Evolutionary conservation across 495 filamentous ascomycete species (phyloP).

Genomic region (Cercophora newfieldiana): DNA sequence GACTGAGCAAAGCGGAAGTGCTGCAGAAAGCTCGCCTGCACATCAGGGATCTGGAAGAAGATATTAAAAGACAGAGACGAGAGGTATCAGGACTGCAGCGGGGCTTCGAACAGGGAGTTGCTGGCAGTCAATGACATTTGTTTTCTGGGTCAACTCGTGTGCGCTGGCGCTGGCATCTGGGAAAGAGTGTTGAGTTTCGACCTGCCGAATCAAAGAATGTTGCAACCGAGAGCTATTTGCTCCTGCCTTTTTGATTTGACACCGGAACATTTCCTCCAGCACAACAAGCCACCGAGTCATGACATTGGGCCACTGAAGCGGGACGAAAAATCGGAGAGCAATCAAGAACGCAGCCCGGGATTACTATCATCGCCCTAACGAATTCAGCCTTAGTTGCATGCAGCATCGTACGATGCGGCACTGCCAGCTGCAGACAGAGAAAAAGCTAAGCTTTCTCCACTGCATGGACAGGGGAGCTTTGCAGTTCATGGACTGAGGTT

Average conservation of each 20-base stretch:
- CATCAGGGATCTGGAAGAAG: constrained; percentile 11
- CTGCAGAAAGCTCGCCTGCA: constrained; percentile 15
- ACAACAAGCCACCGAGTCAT: background rate
- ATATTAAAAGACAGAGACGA: background rate
- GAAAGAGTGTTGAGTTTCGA: too few species aligned
- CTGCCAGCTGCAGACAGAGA: background rate
- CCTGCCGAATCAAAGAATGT: too few species aligned
- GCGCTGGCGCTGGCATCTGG: too few species aligned
- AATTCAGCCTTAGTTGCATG: background rate
- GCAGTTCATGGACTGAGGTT: too few species aligned
- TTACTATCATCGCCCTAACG: background rate
- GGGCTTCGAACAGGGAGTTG: background rate
- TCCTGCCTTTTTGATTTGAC: too few species aligned
- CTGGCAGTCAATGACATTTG: background rate
- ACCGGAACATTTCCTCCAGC: background rate
- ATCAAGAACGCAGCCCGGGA: background rate
- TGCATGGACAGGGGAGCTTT: background rate
- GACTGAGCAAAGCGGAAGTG: constrained; percentile 26
- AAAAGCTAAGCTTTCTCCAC: background rate
- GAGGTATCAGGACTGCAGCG: constrained; percentile 3
- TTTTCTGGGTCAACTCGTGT: background rate
- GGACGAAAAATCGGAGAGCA: background rate
- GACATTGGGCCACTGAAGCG: background rate
- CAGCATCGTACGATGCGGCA: background rate
- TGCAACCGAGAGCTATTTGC: too few species aligned